A percentile compares a stretch with the other conserved stretches of the same genome.
These are phyloP conservation scores for Bjerkandera adusta DNA, from an alignment of 1,284 basidiomycete species.

Conservation along the genomic window DNA sequence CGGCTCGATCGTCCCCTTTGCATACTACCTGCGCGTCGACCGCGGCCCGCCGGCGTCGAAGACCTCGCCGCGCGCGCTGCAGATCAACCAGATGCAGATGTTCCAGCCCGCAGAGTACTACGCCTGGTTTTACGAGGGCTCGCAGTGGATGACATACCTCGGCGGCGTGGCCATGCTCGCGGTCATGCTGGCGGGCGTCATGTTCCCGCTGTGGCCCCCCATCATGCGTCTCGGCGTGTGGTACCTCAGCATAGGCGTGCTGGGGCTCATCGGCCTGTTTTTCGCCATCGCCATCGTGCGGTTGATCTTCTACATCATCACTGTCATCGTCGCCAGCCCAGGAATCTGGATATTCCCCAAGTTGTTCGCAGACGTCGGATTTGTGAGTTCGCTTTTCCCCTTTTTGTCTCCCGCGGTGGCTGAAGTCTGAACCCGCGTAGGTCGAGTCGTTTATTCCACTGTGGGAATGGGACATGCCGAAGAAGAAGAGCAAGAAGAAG, in stretches of 20 bases:
- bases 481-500: conserved; percentile 78
- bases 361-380: conserved; percentile 97
- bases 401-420: conserved; percentile 7
- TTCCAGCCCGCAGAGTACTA: conserved; percentile 84
- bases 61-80: conserved; percentile 79
- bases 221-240: conserved; percentile 94
- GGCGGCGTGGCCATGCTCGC: conserved; percentile 91
- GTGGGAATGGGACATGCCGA: conserved; percentile 97
- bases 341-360: conserved; percentile 99
- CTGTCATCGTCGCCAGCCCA: conserved; percentile 81
- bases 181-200: conserved; percentile 94
- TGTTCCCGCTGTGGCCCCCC: conserved; percentile 99
- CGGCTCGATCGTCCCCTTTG: conserved; percentile 74
- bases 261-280: conserved; percentile 90
- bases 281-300: conserved; percentile 91
- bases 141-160: conserved; percentile 91
- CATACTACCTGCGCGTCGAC: conserved; percentile 89
- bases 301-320: conserved; percentile 92
- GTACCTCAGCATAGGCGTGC: conserved; percentile 88
- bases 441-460: conserved; percentile 96
- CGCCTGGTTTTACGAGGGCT: conserved; percentile 97
- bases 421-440: conserved; percentile 37
- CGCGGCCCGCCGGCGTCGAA: conserved; percentile 67
- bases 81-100: conserved; percentile 81
- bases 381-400: conserved; percentile 61